Evolutionary conservation across 768 basidiomycete genomes (phyloP).

Genomic region (Obba rivulosa): DNA sequence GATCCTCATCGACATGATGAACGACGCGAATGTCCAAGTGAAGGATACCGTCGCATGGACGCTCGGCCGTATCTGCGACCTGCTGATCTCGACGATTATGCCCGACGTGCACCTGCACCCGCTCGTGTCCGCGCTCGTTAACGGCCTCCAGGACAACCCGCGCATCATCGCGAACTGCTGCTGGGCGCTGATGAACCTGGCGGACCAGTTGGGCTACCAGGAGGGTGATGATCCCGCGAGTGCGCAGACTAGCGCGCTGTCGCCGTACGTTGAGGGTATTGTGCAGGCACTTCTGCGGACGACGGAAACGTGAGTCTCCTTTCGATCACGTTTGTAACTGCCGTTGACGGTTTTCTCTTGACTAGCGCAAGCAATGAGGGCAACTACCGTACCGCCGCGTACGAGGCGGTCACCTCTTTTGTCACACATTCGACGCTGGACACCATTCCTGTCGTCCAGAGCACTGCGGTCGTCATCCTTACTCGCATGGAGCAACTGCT

Average conservation of each 20-base stretch:
- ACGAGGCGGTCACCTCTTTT: conserved; percentile 90
- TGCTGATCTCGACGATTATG: conserved; percentile 81
- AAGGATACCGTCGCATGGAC: conserved; percentile 99
- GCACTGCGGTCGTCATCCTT: conserved; percentile 77
- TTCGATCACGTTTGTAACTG: background rate
- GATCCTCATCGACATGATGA: conserved; percentile 94
- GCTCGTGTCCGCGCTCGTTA: conserved; percentile 77
- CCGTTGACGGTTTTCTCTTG: conserved; percentile 10
- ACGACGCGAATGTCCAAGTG: conserved; percentile 76
- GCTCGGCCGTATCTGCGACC: conserved; percentile 89
- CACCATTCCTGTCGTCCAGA: conserved; percentile 74
- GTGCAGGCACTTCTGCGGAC: conserved; percentile 78
- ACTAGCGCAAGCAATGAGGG: conserved; percentile 76
- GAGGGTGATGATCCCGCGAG: conserved; percentile 55
- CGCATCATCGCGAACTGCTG: conserved; percentile 91
- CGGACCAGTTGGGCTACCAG: conserved; percentile 77
- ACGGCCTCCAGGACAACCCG: conserved; percentile 73
- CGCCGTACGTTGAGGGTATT: conserved; percentile 86
- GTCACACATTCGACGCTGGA: conserved; percentile 77
- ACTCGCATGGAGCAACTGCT: conserved; percentile 87
- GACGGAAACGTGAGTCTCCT: conserved; percentile 69
- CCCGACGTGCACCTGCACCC: conserved; percentile 83
- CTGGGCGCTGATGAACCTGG: conserved; percentile 94
- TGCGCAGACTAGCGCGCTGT: conserved; percentile 63
- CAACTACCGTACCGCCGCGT: conserved; percentile 92